Percentiles rank a stretch among this genome's conserved stretches.
Evolutionary conservation across 2,329 filamentous ascomycete species (phyloP).

Genomic region (Phialemoniopsis sp.): DNA sequence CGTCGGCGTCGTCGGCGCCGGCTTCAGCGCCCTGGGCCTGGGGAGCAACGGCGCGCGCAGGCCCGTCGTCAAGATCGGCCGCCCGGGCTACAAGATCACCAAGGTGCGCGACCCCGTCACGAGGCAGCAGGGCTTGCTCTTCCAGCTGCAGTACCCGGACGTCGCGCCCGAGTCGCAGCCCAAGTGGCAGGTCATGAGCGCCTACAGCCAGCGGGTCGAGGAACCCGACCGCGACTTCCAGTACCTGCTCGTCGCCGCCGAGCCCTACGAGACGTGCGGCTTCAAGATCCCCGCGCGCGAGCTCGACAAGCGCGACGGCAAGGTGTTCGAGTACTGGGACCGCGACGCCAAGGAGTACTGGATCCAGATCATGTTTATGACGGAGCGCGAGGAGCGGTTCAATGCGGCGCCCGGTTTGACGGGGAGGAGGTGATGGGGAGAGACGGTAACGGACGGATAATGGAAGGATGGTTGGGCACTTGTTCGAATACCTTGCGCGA

Average conservation of each 20-base stretch:
- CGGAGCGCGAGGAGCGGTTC: slow-evolving; percentile 90
- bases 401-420: slow-evolving; percentile 60
- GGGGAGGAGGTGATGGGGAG: slow-evolving; percentile 35
- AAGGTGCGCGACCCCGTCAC: slow-evolving; percentile 90
- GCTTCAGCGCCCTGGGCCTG: slow-evolving; percentile 47
- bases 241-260: slow-evolving; percentile 90
- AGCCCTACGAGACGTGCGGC: slow-evolving; percentile 95
- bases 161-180: slow-evolving; percentile 72
- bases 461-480: neutral
- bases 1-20: slow-evolving; percentile 70
- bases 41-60: slow-evolving; percentile 63
- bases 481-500: too few species aligned
- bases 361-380: slow-evolving; percentile 98
- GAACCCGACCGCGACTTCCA: slow-evolving; percentile 92
- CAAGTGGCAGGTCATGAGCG: slow-evolving; percentile 94
- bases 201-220: slow-evolving; percentile 92
- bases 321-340: slow-evolving; percentile 94
- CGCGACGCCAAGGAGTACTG: slow-evolving; percentile 95
- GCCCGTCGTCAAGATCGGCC: slow-evolving; percentile 90
- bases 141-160: slow-evolving; percentile 94
- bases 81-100: slow-evolving; percentile 96
- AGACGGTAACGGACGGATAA: neutral
- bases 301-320: slow-evolving; percentile 82
- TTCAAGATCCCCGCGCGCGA: slow-evolving; percentile 95
- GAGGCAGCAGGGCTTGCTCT: slow-evolving; percentile 84